Evolutionary conservation across 2,329 filamentous ascomycete species (phyloP), one percentile per base, ranked within the genome.

Genomic region (Nigrospora sphaerica): DNA sequence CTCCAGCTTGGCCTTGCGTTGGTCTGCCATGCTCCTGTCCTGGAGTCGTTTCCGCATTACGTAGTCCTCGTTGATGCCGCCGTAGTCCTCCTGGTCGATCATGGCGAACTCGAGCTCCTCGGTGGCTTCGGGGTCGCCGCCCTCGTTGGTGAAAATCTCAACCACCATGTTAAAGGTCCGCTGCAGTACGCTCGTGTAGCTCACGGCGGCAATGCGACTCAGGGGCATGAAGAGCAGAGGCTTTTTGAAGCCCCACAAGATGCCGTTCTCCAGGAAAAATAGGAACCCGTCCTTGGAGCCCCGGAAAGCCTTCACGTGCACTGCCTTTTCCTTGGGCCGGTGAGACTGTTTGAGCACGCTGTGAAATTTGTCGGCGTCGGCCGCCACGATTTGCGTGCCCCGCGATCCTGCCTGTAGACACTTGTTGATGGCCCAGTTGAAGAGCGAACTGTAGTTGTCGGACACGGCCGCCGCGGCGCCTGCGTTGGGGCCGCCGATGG

Each of bases 201-300:
- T 83, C n/a, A 85, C 70, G 2, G 80, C 79, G 0, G 71, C 69
- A 43, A 86, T 80, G 12, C 75, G 71, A 44, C 77, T 73, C 16
- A 84, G 71, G 5, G 81, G 79, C 6, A 86, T 68, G 54, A 85
- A 85, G 18, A 83, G 64, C 2, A 86, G 61, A 1, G 83, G 83
- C 62, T 86, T 86, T 64, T 85, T 85, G 69, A 83, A 86, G 1
- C 73, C 81, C 80, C 81, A 86, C 9, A 86, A 60, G 45, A 86
- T 85, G 13, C 83, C 83, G 23, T 72, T 80, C 32, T 80, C 74
- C 14, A 86, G 65, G 58, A 86, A 85, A 57, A 85, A 86, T 1
- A 86, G 67, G 52, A 75, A 85, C 0, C 82, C 83, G 49, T 86
- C 83, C 60, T 86, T 86, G 48, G 75, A 81, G 17, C 83, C 83